Conservation (phyloP, 257 asterid genomes). For the Solanum phureja region DNA sequence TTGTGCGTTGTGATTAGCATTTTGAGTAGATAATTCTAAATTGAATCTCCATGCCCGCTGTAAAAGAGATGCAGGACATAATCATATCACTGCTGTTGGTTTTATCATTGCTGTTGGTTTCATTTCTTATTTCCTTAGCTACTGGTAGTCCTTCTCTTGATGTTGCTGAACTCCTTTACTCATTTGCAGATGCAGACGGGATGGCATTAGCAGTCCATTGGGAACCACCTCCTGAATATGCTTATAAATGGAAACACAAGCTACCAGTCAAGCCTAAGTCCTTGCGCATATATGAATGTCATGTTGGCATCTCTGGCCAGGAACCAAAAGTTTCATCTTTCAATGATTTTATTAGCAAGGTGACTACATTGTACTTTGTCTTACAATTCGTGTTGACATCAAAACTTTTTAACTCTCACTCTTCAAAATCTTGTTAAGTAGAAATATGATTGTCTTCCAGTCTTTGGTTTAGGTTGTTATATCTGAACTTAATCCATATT, state of each 20-base stretch:
- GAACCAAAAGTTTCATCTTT: constrained; percentile 64
- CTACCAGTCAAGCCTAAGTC: constrained; percentile 72
- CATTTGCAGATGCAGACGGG: constrained; percentile 54
- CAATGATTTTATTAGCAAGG: constrained; percentile 58
- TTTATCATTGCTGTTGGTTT: not conserved
- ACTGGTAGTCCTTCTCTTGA: not conserved
- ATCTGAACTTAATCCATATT: not conserved
- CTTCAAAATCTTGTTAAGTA: not conserved
- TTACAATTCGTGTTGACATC: not conserved
- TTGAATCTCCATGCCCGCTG: not conserved
- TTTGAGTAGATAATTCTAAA: not conserved
- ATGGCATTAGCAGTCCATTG: constrained; percentile 83
- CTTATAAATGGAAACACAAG: constrained; percentile 72
- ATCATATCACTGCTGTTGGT: not conserved
- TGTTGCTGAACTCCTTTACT: constrained; percentile 1
- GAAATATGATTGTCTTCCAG: not conserved
- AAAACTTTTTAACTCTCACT: not conserved
- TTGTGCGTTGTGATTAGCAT: not conserved
- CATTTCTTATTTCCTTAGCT: not conserved
- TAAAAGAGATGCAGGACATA: not conserved
- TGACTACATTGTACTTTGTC: constrained; percentile 6
- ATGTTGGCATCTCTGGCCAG: constrained; percentile 86
- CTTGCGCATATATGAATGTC: constrained; percentile 90
- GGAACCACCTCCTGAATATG: constrained; percentile 90
- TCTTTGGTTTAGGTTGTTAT: not conserved